phyloP scores from a whole-genome alignment of 768 basidiomycete genomes.

The Rhizopogon roseolus region DNA sequence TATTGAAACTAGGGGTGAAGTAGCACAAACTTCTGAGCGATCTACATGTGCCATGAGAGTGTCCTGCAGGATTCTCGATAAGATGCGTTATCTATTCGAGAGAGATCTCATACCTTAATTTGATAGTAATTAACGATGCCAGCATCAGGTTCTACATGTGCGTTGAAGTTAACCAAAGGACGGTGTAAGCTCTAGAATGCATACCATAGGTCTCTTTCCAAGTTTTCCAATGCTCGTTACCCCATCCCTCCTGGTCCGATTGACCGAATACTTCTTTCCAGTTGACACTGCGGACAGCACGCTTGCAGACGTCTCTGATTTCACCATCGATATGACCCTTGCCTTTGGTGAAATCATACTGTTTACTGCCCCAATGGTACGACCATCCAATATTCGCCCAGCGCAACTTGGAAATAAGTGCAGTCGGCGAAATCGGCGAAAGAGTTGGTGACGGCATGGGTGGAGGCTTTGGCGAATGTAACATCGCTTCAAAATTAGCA shows the following conservation, averaged over 20 bases:
- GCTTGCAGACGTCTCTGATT: conserved; percentile 54
- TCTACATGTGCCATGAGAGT: conserved; percentile 98
- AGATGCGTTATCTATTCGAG: background rate
- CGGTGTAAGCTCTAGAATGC: conserved; percentile 2
- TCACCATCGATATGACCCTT: conserved; percentile 56
- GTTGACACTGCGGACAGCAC: conserved; percentile 55
- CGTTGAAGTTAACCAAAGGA: conserved; percentile 1
- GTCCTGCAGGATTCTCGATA: conserved; percentile 43
- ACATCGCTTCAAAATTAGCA: conserved; percentile 49
- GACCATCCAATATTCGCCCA: conserved; percentile 97
- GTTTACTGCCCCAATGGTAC: conserved; percentile 96
- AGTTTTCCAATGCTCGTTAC: conserved; percentile 55
- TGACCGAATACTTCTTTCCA: conserved; percentile 64
- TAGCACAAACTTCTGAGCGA: conserved; percentile 89
- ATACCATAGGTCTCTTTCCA: conserved; percentile 85
- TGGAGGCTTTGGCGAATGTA: conserved; percentile 53
- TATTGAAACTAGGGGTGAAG: conserved; percentile 88
- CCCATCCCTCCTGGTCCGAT: conserved; percentile 42
- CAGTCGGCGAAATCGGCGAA: conserved; percentile 41
- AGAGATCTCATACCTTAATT: conserved; percentile 41
- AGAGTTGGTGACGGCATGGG: conserved; percentile 62
- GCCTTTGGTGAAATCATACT: conserved; percentile 82
- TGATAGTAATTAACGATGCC: conserved; percentile 98
- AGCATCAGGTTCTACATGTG: conserved; percentile 76
- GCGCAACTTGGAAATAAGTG: conserved; percentile 71